Conservation (phyloP, 176 grass and related monocot species). For the Hyparrhenia diplandra region DNA sequence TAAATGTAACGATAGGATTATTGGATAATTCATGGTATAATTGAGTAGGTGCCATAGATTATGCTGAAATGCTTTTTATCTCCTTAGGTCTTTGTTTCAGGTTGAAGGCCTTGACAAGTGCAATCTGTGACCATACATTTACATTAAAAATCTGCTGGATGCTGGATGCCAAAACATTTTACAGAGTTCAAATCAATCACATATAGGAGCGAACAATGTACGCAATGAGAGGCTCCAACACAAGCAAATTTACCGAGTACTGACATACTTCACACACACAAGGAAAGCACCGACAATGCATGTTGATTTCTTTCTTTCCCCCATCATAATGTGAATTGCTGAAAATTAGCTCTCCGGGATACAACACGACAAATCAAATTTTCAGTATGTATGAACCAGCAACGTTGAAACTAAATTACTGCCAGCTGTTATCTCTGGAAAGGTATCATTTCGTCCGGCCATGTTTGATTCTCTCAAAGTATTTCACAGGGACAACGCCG, state of each 20-base stretch:
- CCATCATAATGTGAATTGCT: background rate
- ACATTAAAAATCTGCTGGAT: background rate
- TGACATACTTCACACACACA: too few relatives aligned
- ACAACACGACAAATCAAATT: background rate
- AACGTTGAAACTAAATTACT: background rate
- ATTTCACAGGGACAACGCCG: constrained; percentile 60
- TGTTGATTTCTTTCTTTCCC: too few relatives aligned
- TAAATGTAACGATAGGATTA: too few relatives aligned
- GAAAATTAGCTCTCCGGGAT: background rate
- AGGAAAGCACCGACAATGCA: too few relatives aligned
- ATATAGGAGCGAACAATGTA: background rate
- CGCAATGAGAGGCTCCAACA: background rate
- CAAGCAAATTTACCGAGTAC: background rate
- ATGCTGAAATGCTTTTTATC: too few relatives aligned
- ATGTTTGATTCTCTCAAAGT: constrained; percentile 78
- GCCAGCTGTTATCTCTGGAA: constrained; percentile 23
- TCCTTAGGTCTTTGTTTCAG: too few relatives aligned
- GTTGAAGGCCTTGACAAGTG: too few relatives aligned
- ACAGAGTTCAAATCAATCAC: background rate
- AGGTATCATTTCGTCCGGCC: constrained; percentile 55
- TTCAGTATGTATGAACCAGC: background rate
- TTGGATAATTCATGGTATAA: too few relatives aligned
- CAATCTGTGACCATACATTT: too few relatives aligned
- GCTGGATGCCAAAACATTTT: background rate
- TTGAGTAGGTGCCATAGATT: too few relatives aligned